Base-by-base conservation (phyloP, 2,329 filamentous ascomycete species). In the Xylaria sp. region DNA sequence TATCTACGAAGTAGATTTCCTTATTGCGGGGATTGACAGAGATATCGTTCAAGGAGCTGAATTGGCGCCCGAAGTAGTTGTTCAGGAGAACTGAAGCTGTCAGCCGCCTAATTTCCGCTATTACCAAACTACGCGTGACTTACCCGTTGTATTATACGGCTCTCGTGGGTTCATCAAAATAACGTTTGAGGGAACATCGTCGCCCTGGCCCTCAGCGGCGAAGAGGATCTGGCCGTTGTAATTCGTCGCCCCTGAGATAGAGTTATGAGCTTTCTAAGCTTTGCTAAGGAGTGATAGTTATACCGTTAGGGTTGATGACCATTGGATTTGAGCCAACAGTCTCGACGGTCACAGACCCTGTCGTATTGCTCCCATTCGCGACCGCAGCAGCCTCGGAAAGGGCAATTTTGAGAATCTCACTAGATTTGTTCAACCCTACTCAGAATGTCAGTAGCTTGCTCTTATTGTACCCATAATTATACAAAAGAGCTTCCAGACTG, bases 1-100 rank as follows among this genome's bases (percentile, higher is more conserved):
- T 79, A 53, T 88, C 84, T 1, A 84, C 87, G 62, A 88, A 87
- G 72, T 85, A 88, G n/a, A 87, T 71, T 21, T 83, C 77, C n/a
- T 76, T 75, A 52, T 79, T 84, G 9, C 68, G 66, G 24, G 82
- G 75, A 59, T 85, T 77, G 50, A 83, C 65, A 1, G 76, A 74
- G 0, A 82, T 74, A 55, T 87, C 84, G 58, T 86, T 86, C 9
- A 85, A 69, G 0, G 82, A 85, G 65, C 78, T 84, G 69, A 86
- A 87, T 39, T 79, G 74, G 2, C 82, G 77, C 17, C 84, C 83
- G 45, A 82, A 82, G 65, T 75, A 88, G 66, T 82, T 84, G 60
- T 83, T 83, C 16, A 87, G 52, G 11, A 88, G 69, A 0, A 78
- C 76, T 75, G 4, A 26, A 46, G 50, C 52, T 42, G 52, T 59